Evolutionary conservation across 2,329 filamentous ascomycete species (phyloP).

Genomic region (Kalmusia sp.): DNA sequence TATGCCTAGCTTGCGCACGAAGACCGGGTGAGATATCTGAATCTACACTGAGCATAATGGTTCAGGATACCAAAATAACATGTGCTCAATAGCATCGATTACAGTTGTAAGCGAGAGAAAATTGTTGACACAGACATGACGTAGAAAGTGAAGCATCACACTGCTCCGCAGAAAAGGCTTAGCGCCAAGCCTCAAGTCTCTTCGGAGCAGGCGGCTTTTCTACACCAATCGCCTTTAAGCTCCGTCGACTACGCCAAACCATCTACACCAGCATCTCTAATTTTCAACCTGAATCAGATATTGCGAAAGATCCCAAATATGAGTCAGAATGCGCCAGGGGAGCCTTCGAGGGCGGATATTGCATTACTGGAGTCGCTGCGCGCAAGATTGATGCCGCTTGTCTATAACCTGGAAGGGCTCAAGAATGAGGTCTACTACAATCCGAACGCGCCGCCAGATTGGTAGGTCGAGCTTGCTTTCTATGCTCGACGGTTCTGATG

Average conservation of each 20-base stretch:
- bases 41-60: no score
- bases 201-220: slow-evolving; percentile 2
- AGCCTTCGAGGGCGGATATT: slow-evolving; percentile 11
- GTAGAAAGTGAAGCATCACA: not conserved
- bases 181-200: slow-evolving; percentile 2
- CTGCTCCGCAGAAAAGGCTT: not conserved
- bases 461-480: slow-evolving; percentile 41
- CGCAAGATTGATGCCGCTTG: slow-evolving; percentile 20
- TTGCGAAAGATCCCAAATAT: not conserved
- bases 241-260: slow-evolving; percentile 6
- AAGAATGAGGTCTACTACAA: slow-evolving; percentile 14
- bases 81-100: no score
- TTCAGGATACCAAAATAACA: no score
- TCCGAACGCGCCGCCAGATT: slow-evolving; percentile 15
- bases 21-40: no score
- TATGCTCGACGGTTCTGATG: slow-evolving; percentile 51
- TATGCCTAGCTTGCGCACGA: no score
- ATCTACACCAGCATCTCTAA: not conserved
- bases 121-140: not conserved
- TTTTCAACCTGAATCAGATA: not conserved
- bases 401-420: slow-evolving; percentile 18
- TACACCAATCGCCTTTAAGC: slow-evolving; percentile 18
- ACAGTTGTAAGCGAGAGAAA: no score
- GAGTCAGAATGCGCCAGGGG: slow-evolving; percentile 6
- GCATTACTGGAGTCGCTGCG: slow-evolving; percentile 20